Evolutionary conservation across 1,284 basidiomycete genomes (phyloP), one percentile per base, ranked within the genome.

Genomic region (Rhodotorula sp.): DNA sequence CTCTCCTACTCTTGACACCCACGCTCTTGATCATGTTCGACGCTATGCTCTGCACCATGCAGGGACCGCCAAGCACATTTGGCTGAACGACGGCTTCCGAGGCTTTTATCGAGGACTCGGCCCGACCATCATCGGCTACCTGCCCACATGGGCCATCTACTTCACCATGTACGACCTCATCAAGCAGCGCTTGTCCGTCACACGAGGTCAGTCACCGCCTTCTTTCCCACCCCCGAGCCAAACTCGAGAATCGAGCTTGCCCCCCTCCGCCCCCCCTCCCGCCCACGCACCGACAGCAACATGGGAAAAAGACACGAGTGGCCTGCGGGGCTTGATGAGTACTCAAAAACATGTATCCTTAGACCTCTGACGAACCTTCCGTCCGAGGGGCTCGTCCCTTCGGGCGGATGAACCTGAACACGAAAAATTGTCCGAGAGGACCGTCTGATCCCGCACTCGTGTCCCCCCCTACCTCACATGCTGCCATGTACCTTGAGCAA

Each of bases 121-220:
- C 15, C 95, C 94, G n/a, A 97, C 94, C 20, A 87, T 97, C 70
- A 86, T 94, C 8, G 94, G 94, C 12, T 97, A 97, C 82, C 87
- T 97, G 54, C 94, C 94, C 34, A 97, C 94, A 15, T 97, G 94
- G 94, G 94, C 93, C 39, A 97, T 97, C 78, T 97, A 97, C 82
- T 97, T 97, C 81, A 89, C 92, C n/a, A 92, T 97, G 26, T 97
- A 97, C 83, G 94, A 97, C 83, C 88, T 90, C 71, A 91, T 94
- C 82, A 97, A 97, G 85, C 87, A 87, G 34, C 83, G 85, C 49
- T 89, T 94, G 79, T 91, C 8, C 81, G 71, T 56, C 63, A 60
- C 62, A 12, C 65, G 73, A 78, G 78, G 79, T 82, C 69, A 79
- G 77, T 65, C 26, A 70, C 62, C 58, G 29, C 52, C 47, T 21